Base-by-base conservation (phyloP, 1,139 yeast genomes). In the Saccharomyces hybrid region DNA sequence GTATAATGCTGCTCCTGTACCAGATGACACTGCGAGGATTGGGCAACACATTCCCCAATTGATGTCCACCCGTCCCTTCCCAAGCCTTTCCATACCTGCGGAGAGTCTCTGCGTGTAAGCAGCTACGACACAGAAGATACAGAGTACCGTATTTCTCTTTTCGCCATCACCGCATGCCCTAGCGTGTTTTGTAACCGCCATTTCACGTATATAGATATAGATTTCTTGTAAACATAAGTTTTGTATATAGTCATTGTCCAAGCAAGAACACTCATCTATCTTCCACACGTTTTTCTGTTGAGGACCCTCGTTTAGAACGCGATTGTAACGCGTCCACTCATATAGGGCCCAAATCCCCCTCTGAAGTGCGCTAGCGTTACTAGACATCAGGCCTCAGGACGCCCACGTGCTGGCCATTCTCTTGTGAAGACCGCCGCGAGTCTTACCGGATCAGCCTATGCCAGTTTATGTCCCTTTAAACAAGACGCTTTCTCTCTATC, bases 1-100 rank as follows among this genome's bases (percentile, higher is more conserved):
- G 97, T 59, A 86, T 93, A 55, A 93, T 95, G 99, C 77, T 95
- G 60, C 75, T 93, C 59, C 75, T 91, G 51, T 93, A 93, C 72
- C 99, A 93, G 65, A 62, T 71, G 48, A 64, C 76, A 2, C 56
- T 75, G 51, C 70, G 70, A 51, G 60, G 64, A 16, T 58, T 73
- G 53, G 68, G 69, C 53, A 53, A 48, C 31, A 38, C 44, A 38
- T 38, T 38, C 14, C 5, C 44, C 44, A 38, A 38, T 19, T 19
- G 44, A 38, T 19, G 3, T 14, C 3, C 24, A 9, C 7, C 12
- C 24, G 6, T 24, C 24, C 9, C 6, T 38, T 38, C 9, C 3
- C 44, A 7, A 16, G 44, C 26, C 21, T 5, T 4, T 19, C 44
- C 19, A 8, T 28, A 11, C 11, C 11, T 28, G 31, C 31, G 3